Percentiles rank a stretch among this genome's conserved stretches.
Evolutionary conservation across 129 eudicot genomes (phyloP).

Genomic region (Helianthus annuus): DNA sequence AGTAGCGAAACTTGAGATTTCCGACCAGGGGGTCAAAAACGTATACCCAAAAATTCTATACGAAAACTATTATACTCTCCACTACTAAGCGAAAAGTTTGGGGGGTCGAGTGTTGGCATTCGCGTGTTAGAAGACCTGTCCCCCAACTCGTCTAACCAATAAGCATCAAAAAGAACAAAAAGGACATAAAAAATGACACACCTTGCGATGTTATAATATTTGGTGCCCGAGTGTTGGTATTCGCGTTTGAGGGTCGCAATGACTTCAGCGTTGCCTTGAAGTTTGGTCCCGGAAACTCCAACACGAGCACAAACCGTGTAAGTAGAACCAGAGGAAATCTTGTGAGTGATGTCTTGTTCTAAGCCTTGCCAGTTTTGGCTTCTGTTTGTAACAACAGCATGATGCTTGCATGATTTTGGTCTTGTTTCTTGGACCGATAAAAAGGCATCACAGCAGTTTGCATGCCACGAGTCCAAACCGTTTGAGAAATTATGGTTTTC

Average conservation of each 20-base stretch:
- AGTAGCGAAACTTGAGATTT: too few species aligned
- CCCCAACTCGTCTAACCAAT: not conserved
- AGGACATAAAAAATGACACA: not conserved
- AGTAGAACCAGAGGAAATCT: constrained; percentile 50
- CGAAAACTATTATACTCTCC: too few species aligned
- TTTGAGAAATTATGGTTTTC: constrained; percentile 69
- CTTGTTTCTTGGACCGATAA: constrained; percentile 38
- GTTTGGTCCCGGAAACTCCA: constrained; percentile 55
- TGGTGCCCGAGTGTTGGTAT: constrained; percentile 43
- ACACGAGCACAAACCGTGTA: constrained; percentile 69
- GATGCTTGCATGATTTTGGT: constrained; percentile 31
- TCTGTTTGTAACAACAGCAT: constrained; percentile 68
- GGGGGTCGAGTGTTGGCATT: too few species aligned
- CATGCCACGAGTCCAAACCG: constrained; percentile 70
- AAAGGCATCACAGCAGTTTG: constrained; percentile 64
- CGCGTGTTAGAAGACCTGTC: too few species aligned
- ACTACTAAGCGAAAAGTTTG: too few species aligned
- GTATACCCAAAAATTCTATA: too few species aligned
- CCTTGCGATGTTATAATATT: constrained; percentile 64
- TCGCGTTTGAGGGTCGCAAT: constrained; percentile 65
- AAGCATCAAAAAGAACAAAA: not conserved
- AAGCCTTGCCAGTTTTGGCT: constrained; percentile 88
- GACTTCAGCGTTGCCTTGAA: constrained; percentile 43
- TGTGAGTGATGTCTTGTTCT: constrained; percentile 81
- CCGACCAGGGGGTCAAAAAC: too few species aligned